Conservation (phyloP, 495 filamentous ascomycete species). For the Xylaria bambusicola region DNA sequence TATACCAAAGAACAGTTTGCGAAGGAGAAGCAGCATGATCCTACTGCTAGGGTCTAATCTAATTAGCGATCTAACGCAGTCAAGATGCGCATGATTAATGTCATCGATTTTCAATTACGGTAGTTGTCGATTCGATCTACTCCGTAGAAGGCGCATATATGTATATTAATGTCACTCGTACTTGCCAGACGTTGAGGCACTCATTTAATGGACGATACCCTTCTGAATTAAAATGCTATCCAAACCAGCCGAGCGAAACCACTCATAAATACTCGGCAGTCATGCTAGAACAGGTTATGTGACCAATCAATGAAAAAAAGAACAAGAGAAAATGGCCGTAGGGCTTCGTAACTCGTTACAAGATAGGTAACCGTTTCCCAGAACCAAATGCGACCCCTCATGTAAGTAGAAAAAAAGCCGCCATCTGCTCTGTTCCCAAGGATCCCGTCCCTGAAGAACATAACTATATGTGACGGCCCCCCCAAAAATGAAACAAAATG, state of each 20-base stretch:
- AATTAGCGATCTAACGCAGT: no score
- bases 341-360: not conserved
- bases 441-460: no score
- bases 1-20: constrained; percentile 29
- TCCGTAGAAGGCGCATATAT: not conserved
- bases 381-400: no score
- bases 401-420: no score
- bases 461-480: no score
- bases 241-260: not conserved
- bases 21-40: constrained; percentile 27
- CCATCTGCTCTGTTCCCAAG: no score
- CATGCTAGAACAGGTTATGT: not conserved
- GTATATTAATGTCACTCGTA: not conserved
- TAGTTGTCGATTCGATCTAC: no score
- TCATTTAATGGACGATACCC: constrained; percentile 6
- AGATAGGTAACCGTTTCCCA: not conserved
- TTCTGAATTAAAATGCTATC: not conserved
- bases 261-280: not conserved
- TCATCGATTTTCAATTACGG: no score
- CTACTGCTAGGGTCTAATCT: constrained; percentile 28
- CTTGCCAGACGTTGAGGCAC: not conserved
- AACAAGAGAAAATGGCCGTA: not conserved
- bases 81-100: no score
- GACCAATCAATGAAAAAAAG: not conserved
- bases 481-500: no score